Conservation (phyloP, 768 basidiomycete species). For the Russula abietina region DNA sequence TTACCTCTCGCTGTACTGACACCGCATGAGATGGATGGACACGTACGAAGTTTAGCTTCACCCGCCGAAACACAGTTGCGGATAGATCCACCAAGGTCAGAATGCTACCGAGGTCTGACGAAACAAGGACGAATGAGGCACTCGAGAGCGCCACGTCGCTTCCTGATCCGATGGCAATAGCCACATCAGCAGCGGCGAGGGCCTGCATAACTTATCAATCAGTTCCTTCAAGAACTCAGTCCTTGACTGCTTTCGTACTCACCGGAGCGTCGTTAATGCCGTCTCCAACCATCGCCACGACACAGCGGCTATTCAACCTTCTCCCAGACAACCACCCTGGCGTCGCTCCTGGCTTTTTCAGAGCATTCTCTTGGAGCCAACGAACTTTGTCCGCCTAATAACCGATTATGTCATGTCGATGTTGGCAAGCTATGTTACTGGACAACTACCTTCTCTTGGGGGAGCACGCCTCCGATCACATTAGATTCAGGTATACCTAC, state of each 20-base stretch:
- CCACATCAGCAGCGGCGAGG: slow-evolving; percentile 51
- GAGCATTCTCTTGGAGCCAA: slow-evolving; percentile 45
- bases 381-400: slow-evolving; percentile 50
- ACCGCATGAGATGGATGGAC: background rate
- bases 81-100: slow-evolving; percentile 60
- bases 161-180: slow-evolving; percentile 57
- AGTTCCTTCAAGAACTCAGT: slow-evolving; percentile 17
- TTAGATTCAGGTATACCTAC: slow-evolving; percentile 62
- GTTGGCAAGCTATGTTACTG: background rate
- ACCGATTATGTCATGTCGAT: slow-evolving; percentile 3
- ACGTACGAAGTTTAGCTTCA: slow-evolving; percentile 71
- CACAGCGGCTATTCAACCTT: slow-evolving; percentile 34
- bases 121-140: slow-evolving; percentile 73
- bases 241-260: slow-evolving; percentile 18
- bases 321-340: slow-evolving; percentile 29
- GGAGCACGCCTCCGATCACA: slow-evolving; percentile 77
- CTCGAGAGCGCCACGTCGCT: slow-evolving; percentile 73
- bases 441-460: slow-evolving; percentile 63
- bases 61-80: slow-evolving; percentile 54
- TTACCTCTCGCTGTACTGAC: background rate
- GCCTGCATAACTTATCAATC: slow-evolving; percentile 36
- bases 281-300: slow-evolving; percentile 55
- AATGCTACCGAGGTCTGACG: slow-evolving; percentile 56
- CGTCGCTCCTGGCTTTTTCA: slow-evolving; percentile 34
- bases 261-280: slow-evolving; percentile 60